Evolutionary conservation across 1,139 yeast species (phyloP), one percentile per base, ranked within the genome.

Genomic region (Wickerhamiella pararugosa): DNA sequence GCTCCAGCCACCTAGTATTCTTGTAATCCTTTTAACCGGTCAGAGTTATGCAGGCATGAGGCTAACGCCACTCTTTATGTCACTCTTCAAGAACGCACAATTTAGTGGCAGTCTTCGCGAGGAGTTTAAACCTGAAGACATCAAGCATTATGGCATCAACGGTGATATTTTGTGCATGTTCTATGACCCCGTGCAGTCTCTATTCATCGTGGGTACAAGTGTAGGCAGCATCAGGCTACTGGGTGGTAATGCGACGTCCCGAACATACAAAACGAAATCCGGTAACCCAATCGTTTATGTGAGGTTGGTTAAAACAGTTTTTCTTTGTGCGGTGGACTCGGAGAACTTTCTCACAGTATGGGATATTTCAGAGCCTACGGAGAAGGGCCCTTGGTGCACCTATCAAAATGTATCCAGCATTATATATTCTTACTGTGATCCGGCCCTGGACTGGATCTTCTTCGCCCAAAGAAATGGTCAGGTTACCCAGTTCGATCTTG

Each of bases 161-260:
- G 83, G 84, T 2, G 64, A 60, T 11, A 71, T 82, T 3, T 63
- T 73, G 26, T 75, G 82, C 0, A 61, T 77, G 36, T 93, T 93
- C 0, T 82, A 69, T 59, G 97, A 90, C 58, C 94, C 94, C 1
- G 78, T 83, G 1, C 98, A 90, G 57, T 76, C 93, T 40, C 67
- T 90, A 36, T 60, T 86, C 51, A 97, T 96, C 0, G 64, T 84
- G 0, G 79, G 92, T 3, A 84, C 95, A 0, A 74, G 69, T 35
- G 58, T 62, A 8, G 83, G 86, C 37, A 75, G 75, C 40, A 69
- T 90, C 21, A 76, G 83, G 51, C 79, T 90, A 4, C 79, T 76
- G 54, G 98, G 98, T 2, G 90, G 81, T 55, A 76, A 78, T 40
- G 75, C 80, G 42, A 94, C 87, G 6, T 84, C 81, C 49, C 83